These are phyloP conservation scores for Dicorynia guianensis DNA, from an alignment of 306 rosid genomes.

Conservation along the genomic window DNA sequence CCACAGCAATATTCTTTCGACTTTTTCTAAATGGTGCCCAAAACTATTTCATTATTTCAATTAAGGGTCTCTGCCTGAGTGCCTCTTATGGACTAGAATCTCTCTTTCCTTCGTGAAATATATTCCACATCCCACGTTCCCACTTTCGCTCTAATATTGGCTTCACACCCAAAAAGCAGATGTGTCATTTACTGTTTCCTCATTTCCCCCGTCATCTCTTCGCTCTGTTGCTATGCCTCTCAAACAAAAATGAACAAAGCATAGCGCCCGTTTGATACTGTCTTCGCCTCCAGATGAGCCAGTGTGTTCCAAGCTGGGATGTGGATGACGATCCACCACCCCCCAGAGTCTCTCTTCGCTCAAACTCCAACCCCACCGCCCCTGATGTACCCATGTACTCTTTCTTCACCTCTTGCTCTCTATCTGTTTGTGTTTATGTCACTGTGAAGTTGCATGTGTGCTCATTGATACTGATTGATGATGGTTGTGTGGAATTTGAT, in stretches of 20 bases:
- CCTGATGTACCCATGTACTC: conserved; percentile 63
- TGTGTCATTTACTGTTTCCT: background rate
- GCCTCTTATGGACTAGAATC: conserved; percentile 56
- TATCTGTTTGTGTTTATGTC: background rate
- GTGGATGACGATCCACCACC: conserved; percentile 51
- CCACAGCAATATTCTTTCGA: no score
- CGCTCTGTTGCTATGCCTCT: background rate
- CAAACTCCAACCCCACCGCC: conserved; percentile 58
- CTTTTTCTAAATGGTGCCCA: no score
- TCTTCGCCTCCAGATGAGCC: conserved; percentile 62
- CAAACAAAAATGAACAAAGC: conserved; percentile 1
- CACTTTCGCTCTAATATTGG: conserved; percentile 14
- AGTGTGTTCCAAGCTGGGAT: conserved; percentile 93
- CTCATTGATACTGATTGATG: background rate
- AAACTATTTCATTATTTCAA: no score
- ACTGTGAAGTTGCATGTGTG: background rate
- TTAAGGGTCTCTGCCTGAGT: no score
- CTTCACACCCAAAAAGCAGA: background rate
- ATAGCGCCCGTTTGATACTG: background rate
- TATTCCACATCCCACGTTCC: conserved; percentile 45
- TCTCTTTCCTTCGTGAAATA: conserved; percentile 32
- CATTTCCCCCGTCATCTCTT: background rate
- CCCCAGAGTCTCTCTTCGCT: conserved; percentile 51
- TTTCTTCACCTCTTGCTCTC: conserved; percentile 26
- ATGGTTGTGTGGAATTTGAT: background rate